phyloP scores from a whole-genome alignment of 2,329 filamentous ascomycete species.

The Sporothrix globosa region DNA sequence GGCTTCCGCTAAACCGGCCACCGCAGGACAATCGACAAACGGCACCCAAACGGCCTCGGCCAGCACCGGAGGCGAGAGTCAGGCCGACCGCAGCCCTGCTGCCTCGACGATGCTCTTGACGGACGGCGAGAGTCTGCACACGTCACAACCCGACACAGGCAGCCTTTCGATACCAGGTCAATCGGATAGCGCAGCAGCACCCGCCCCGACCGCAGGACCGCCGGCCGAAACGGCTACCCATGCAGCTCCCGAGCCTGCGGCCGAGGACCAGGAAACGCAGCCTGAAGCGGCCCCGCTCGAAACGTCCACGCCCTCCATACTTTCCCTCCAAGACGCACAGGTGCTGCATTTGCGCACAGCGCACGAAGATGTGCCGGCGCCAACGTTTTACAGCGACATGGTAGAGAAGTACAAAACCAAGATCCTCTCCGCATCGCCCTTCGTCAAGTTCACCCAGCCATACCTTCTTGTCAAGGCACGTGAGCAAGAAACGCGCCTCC shows the following conservation, averaged over 20 bases:
- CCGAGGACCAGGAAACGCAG: neutral
- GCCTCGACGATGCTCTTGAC: neutral
- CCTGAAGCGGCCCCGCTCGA: conserved; percentile 29
- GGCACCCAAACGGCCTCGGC: neutral
- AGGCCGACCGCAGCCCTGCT: conserved; percentile 12
- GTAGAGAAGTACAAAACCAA: conserved; percentile 92
- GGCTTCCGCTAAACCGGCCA: conserved; percentile 42
- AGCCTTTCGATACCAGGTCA: neutral
- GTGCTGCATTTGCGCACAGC: conserved; percentile 59
- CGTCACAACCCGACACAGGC: conserved; percentile 17
- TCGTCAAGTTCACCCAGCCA: conserved; percentile 92
- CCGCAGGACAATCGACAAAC: conserved; percentile 38
- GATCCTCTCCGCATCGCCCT: conserved; percentile 91
- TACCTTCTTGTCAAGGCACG: conserved; percentile 90
- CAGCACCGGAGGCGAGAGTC: neutral
- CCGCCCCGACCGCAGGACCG: neutral
- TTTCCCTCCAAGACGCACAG: conserved; percentile 48
- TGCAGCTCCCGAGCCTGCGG: conserved; percentile 18
- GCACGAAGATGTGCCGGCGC: conserved; percentile 78
- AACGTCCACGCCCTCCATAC: conserved; percentile 33
- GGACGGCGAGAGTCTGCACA: conserved; percentile 20
- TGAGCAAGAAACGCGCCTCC: conserved; percentile 82
- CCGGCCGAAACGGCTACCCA: neutral
- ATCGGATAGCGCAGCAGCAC: neutral
- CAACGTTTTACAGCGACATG: conserved; percentile 93